Percentiles rank a stretch among this genome's conserved stretches.
Evolutionary conservation across 192 early-diverging fungal species (phyloP).

Genomic region (Irineochytrium annulatum): DNA sequence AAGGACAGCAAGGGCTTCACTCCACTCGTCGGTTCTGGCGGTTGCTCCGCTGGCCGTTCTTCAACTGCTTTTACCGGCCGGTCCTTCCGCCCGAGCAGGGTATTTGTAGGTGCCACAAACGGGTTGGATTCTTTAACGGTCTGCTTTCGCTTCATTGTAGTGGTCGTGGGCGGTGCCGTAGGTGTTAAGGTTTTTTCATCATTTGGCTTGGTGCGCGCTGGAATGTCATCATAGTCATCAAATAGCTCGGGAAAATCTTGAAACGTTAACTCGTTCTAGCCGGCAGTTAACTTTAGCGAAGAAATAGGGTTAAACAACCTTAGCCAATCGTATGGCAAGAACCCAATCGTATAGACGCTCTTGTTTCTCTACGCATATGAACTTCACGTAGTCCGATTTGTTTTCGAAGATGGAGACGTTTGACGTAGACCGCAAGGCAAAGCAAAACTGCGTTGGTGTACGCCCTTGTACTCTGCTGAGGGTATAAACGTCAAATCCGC

Average conservation of each 20-base stretch:
- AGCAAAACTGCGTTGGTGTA: constrained; percentile 74
- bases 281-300: not conserved
- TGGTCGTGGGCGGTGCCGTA: no score
- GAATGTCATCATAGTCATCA: constrained; percentile 33
- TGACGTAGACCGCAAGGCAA: constrained; percentile 80
- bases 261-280: constrained; percentile 38
- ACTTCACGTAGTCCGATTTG: constrained; percentile 76
- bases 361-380: constrained; percentile 61
- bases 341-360: constrained; percentile 73
- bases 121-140: not conserved
- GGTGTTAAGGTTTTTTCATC: no score
- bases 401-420: constrained; percentile 76
- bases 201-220: constrained; percentile 20
- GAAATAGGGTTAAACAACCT: constrained; percentile 43
- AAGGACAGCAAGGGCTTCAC: not conserved
- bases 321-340: constrained; percentile 60
- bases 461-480: constrained; percentile 57
- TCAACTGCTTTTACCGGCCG: not conserved
- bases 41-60: not conserved
- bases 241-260: constrained; percentile 40
- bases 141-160: not conserved
- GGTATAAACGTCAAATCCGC: constrained; percentile 82
- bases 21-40: not conserved
- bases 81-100: not conserved
- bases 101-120: not conserved